Evolutionary conservation across 495 filamentous ascomycete species (phyloP).

Genomic region (Tuber calosporum): DNA sequence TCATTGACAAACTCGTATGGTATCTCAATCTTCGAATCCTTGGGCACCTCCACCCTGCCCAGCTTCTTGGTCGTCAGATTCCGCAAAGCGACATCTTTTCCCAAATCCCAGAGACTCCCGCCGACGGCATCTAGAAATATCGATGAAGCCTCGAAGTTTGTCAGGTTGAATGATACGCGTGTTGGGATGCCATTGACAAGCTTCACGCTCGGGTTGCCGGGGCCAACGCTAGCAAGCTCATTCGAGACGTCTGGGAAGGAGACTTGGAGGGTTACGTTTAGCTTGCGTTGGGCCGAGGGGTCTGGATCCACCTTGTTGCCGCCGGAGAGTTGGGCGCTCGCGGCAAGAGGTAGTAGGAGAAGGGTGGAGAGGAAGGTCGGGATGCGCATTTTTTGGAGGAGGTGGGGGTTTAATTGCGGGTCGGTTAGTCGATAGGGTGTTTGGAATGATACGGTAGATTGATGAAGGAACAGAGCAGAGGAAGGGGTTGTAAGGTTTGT

Average conservation of each 20-base stretch:
- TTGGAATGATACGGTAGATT: neutral
- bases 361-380: conserved; percentile 26
- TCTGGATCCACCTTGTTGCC: conserved; percentile 24
- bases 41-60: conserved; percentile 40
- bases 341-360: conserved; percentile 27
- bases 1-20: conserved; percentile 82
- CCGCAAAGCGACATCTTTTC: conserved; percentile 26
- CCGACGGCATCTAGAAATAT: conserved; percentile 70
- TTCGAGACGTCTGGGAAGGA: conserved; percentile 68
- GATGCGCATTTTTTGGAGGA: neutral
- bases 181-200: conserved; percentile 90
- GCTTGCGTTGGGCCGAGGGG: conserved; percentile 41
- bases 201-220: conserved; percentile 87
- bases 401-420: neutral
- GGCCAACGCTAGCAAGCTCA: conserved; percentile 8
- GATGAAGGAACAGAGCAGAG: neutral
- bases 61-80: conserved; percentile 77
- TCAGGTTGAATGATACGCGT: conserved; percentile 67
- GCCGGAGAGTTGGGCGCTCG: conserved; percentile 30
- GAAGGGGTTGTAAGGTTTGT: neutral
- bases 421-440: neutral
- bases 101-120: conserved; percentile 56
- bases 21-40: conserved; percentile 58
- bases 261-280: conserved; percentile 68
- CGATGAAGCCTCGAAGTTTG: conserved; percentile 72